Percentiles rank a stretch among this genome's conserved stretches.
phyloP scores from a whole-genome alignment of 164 flowering plant species.

The Stephania yunnanensis region DNA sequence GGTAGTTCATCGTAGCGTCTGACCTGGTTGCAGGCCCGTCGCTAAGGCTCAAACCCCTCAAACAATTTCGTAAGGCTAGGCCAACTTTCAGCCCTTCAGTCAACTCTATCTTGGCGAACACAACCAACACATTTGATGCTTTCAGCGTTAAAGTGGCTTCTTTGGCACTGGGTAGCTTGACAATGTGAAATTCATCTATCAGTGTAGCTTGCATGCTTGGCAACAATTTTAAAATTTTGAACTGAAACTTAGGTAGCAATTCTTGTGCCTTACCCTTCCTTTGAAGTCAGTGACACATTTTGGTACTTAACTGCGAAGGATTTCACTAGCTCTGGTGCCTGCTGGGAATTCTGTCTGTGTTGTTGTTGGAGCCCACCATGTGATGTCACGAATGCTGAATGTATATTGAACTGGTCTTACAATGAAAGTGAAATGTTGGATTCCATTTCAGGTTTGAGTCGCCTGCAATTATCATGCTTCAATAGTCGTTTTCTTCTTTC shows the following conservation, averaged over 20 bases:
- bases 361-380: constrained; percentile 3
- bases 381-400: background rate
- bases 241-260: background rate
- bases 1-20: background rate
- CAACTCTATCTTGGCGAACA: background rate
- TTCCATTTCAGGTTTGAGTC: background rate
- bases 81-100: background rate
- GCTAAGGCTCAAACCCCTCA: background rate
- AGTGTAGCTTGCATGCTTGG: background rate
- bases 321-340: background rate
- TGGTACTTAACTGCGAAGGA: background rate
- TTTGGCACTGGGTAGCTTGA: too few relatives aligned
- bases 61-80: background rate
- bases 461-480: background rate
- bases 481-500: background rate
- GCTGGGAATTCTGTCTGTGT: too few relatives aligned
- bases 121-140: background rate
- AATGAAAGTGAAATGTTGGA: constrained; percentile 1
- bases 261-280: background rate
- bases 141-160: too few relatives aligned
- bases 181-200: too few relatives aligned
- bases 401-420: background rate
- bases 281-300: background rate
- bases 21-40: background rate
- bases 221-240: background rate